phyloP scores from a whole-genome alignment of 805 yeast species.

The Lipomyces sp. region DNA sequence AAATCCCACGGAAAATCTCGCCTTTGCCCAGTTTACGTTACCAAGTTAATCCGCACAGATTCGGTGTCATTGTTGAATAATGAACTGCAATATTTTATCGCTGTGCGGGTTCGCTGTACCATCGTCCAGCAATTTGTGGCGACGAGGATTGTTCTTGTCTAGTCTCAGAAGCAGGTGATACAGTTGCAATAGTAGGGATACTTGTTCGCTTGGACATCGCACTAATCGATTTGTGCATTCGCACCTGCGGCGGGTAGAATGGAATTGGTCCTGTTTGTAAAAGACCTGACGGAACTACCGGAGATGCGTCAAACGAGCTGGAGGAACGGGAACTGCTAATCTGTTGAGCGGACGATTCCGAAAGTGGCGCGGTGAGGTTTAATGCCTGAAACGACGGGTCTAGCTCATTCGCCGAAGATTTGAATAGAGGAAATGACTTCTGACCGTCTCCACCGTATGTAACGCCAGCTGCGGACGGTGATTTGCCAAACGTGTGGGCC shows the following conservation, averaged over 20 bases:
- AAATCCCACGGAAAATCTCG: not conserved
- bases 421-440: not conserved
- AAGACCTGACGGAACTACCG: not conserved
- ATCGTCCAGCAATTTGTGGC: not conserved
- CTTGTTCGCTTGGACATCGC: not conserved
- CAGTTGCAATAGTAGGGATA: not conserved
- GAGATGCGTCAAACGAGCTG: not conserved
- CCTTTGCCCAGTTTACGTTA: not conserved
- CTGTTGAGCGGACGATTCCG: not conserved
- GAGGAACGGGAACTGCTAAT: not conserved
- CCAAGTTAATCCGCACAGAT: conserved; percentile 6
- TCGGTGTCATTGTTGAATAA: not conserved
- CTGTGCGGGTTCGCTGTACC: not conserved
- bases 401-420: not conserved
- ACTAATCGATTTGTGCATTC: conserved; percentile 1
- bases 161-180: not conserved
- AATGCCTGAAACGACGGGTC: not conserved
- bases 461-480: not conserved
- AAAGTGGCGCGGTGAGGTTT: not conserved
- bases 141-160: not conserved
- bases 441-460: not conserved
- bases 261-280: not conserved
- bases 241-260: not conserved
- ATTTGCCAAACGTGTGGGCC: not conserved
- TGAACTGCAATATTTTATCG: not conserved